Percentiles rank a stretch among this genome's conserved stretches.
These are phyloP conservation scores for Claviceps paspali DNA, from an alignment of 2,329 filamentous ascomycete genomes.

Conservation along the genomic window DNA sequence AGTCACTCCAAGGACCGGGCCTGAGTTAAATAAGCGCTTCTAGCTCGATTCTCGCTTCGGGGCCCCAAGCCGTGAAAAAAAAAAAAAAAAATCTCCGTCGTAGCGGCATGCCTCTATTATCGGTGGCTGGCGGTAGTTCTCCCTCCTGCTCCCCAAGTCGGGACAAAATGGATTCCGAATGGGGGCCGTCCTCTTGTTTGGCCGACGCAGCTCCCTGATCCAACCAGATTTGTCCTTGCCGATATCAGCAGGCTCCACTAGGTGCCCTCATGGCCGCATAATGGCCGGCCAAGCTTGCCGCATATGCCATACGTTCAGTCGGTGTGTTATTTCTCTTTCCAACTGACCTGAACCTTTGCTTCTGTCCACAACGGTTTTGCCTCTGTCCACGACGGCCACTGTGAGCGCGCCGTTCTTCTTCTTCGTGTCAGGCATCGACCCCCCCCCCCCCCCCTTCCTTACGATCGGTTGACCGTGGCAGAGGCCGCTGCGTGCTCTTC, in stretches of 20 bases:
- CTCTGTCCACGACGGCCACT: no score
- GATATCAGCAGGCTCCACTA: slow-evolving; percentile 17
- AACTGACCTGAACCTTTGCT: no score
- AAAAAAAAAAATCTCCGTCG: no score
- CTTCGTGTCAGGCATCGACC: slow-evolving; percentile 7
- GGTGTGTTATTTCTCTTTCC: slow-evolving; percentile 16
- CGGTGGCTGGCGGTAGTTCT: neutral
- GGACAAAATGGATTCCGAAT: no score
- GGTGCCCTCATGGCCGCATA: slow-evolving; percentile 21
- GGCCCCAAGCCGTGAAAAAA: no score
- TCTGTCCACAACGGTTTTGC: no score
- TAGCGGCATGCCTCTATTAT: no score
- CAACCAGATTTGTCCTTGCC: slow-evolving; percentile 12
- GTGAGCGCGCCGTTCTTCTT: no score
- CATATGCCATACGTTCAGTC: slow-evolving; percentile 15
- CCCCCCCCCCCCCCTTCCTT: no score
- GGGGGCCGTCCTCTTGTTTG: neutral
- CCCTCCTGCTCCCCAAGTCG: neutral
- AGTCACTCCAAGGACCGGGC: neutral
- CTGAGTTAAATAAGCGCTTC: no score
- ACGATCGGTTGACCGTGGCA: no score
- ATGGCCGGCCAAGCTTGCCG: slow-evolving; percentile 15
- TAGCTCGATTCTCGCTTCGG: neutral
- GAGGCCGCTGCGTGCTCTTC: neutral
- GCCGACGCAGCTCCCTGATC: slow-evolving; percentile 7